Base-by-base conservation (phyloP, 2,329 filamentous ascomycete species). In the Paracorniculantispora psalliotae region DNA sequence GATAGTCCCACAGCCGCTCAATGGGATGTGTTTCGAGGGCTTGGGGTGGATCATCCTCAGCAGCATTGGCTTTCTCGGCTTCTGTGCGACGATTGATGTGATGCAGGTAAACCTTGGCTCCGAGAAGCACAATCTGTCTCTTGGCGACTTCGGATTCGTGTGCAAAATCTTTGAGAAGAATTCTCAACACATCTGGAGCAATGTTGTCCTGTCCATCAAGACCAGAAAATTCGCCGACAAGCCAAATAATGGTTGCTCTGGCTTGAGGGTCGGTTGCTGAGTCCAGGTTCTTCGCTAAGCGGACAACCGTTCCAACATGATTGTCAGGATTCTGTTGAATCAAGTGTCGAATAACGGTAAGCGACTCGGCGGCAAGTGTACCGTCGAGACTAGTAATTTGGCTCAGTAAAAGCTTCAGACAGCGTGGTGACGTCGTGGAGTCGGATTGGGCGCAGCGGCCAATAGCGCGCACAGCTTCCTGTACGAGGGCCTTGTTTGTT, bases 81-180 rank as follows among this genome's bases (percentile, higher is more conserved):
- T 82, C 74, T 63, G 78, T 76, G 68, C 84, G 80, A 61, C 83
- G 81, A 68, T 91, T 91, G 41, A 97, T 74, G 69, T 96, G 85
- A 67, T 97, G 91, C 17, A 97, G 81, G 69, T 97, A 97, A 1
- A 97, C 92, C 69, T 97, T 97, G n/a, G 94, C 93, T 7, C 90
- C 94, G 3, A 99, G 81, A 1, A 99, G 80, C 17, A 99, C 81
- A 63, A 97, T 96, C 71, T 99, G 94, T 60, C 92, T 82, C 72
- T 96, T 96, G 13, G 91, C 92, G 28, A 87, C 80, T 69, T 97
- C 92, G 1, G 87, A 86, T 74, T 99, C 94, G 62, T 87, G 85
- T 1, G 86, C 79, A 68, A 97, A 99, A 19, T 87, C 88, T 71
- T 92, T 93, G 47, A 92, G 82, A 2, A 99, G 77, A 46, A 97